Evolutionary conservation across 2,329 filamentous ascomycete species (phyloP), one percentile per base, ranked within the genome.

Genomic region (Aureobasidium sp.): DNA sequence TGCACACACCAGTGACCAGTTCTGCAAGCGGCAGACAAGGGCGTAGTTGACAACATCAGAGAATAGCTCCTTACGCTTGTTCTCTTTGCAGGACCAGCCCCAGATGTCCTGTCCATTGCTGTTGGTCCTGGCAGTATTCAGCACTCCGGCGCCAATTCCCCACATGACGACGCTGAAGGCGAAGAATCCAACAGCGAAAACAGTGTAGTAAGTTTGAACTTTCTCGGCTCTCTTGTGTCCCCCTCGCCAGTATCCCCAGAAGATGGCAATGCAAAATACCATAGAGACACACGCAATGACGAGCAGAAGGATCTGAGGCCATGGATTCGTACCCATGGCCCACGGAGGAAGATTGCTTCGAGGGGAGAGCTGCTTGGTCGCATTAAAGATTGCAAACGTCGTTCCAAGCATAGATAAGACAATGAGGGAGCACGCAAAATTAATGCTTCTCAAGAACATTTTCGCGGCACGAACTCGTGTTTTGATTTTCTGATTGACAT

Each of bases 11-110:
- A 99, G 82, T 44, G 88, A 84, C 94, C 94, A 99, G 78, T 96
- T 94, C 84, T 97, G 78, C 70, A 99, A 85, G 70, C 93, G 88
- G 80, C 94, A 99, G 67, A 97, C 83, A 56, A 99, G 87, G 29
- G 85, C 85, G 76, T 97, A 99, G 76, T 94, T 82, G 68, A 99
- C 84, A 70, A 94, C 87, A 62, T 92, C 80, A 65, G 85, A 73
- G 74, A 93, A 97, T 59, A 96, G 78, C 56, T 91, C 77, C 61
- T 87, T 79, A 64, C 93, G 87, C 67, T 87, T 85, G 75, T 97
- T 97, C 70, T 96, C 84, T 62, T 92, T 88, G 75, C 94, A 99
- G n/a, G 91, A 86, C 94, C 94, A 99, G 64, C 93, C 92, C 94
- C 94, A 99, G 76, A 99, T 84, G 75, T 99, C 94, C 75, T 96